Evolutionary conservation across 2,329 filamentous ascomycete genomes (phyloP).

Genomic region (Cytospora schulzeri): DNA sequence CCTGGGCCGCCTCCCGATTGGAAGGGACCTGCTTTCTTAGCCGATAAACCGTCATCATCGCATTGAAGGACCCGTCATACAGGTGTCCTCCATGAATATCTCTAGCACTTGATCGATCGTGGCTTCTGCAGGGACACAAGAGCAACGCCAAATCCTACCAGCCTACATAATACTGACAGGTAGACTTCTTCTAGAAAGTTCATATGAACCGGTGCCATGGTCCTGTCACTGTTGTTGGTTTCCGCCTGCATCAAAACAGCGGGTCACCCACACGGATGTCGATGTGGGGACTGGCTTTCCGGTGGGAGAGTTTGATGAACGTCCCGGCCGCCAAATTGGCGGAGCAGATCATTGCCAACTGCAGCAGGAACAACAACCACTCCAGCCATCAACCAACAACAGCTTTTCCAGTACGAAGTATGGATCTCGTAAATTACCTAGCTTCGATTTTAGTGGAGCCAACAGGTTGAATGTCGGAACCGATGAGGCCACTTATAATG

Average conservation of each 20-base stretch:
- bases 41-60: background rate
- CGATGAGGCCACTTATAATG: background rate
- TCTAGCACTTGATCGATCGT: background rate
- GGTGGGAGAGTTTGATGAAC: background rate
- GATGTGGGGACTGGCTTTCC: background rate
- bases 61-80: background rate
- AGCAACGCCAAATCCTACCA: background rate
- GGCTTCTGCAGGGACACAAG: background rate
- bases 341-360: background rate
- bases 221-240: conserved; percentile 10
- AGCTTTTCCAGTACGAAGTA: background rate
- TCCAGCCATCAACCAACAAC: background rate
- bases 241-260: conserved; percentile 10
- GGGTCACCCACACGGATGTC: conserved; percentile 9
- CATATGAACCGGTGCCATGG: conserved; percentile 17
- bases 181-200: conserved; percentile 23
- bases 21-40: background rate
- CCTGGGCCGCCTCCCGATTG: background rate
- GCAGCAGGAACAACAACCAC: background rate
- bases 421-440: background rate
- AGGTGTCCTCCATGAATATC: background rate
- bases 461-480: background rate
- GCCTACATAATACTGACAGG: conserved; percentile 6
- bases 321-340: background rate
- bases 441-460: background rate